Conservation (phyloP, 2,329 filamentous ascomycete species). For the Ophiostoma fasciatum region DNA sequence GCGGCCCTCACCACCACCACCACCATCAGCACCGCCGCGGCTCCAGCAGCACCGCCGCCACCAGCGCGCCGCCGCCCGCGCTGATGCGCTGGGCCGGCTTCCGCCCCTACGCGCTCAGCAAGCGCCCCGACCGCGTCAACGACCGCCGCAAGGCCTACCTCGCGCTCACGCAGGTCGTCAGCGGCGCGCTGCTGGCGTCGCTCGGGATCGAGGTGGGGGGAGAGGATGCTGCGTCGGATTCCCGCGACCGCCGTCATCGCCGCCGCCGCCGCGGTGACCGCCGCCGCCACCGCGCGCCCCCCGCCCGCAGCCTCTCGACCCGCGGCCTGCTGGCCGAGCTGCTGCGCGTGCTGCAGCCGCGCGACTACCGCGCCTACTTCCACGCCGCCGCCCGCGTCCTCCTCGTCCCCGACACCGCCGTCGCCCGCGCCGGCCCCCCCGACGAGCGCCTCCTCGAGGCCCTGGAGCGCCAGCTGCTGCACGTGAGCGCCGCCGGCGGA, state of each 20-base stretch:
- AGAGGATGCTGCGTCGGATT: no score
- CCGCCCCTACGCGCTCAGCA: constrained; percentile 9
- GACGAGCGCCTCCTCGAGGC: no score
- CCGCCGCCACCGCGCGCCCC: background rate
- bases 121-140: constrained; percentile 7
- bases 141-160: constrained; percentile 11
- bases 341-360: constrained; percentile 11
- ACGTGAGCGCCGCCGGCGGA: no score
- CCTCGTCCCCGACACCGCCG: constrained; percentile 8
- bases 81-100: constrained; percentile 10
- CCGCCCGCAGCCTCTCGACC: constrained; percentile 7
- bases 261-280: background rate
- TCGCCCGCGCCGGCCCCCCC: no score
- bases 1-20: constrained; percentile 2
- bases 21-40: constrained; percentile 5
- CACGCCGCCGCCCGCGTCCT: constrained; percentile 11
- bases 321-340: constrained; percentile 9
- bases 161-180: constrained; percentile 9
- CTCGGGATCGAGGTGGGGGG: constrained; percentile 2
- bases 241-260: no score
- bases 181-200: constrained; percentile 3
- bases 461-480: no score
- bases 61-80: background rate
- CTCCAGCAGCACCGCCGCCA: background rate
- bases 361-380: constrained; percentile 13